Evolutionary conservation across 257 asterid genomes (phyloP).

Genomic region (Solanum ahanhuiri): DNA sequence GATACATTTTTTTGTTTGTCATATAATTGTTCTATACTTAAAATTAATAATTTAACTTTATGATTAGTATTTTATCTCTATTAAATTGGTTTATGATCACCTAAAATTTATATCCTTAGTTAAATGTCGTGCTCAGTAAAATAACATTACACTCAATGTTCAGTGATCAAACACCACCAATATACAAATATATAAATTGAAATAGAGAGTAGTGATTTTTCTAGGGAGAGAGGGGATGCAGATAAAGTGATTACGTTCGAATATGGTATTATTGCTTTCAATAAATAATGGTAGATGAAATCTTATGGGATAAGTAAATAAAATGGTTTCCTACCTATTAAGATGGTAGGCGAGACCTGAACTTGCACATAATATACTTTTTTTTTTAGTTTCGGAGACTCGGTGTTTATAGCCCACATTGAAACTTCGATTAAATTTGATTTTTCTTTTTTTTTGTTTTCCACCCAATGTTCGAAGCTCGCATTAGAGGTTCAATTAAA

Average conservation of each 20-base stretch:
- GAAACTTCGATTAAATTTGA: no score
- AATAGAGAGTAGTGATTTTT: not conserved
- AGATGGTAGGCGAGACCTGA: not conserved
- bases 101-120: not conserved
- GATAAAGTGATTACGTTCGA: not conserved
- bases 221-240: not conserved
- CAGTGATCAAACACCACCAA: no score
- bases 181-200: not conserved
- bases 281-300: not conserved
- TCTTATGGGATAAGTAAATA: not conserved
- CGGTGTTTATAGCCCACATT: no score
- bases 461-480: no score
- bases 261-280: not conserved
- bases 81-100: not conserved
- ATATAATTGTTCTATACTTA: not conserved
- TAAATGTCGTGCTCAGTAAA: not conserved
- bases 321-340: not conserved
- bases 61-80: not conserved
- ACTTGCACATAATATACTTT: no score
- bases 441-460: no score
- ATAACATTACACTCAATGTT: no score
- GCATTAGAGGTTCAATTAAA: no score
- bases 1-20: not conserved
- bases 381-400: no score
- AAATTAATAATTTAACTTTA: not conserved